phyloP scores from a whole-genome alignment of 1,139 yeast genomes.

The Sugiyamaella neomexicana region DNA sequence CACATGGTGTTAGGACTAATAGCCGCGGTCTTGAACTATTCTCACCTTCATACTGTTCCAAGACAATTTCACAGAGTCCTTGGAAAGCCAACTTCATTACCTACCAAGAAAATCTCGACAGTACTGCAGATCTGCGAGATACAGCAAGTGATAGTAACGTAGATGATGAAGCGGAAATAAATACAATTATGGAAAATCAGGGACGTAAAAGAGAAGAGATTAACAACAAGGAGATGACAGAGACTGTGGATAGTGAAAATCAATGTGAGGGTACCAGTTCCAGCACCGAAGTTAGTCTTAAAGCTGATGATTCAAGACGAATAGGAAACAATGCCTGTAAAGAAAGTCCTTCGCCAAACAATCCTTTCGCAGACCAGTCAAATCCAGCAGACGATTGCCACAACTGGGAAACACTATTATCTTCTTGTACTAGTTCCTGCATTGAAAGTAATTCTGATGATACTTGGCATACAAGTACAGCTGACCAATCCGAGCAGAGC shows the following conservation, averaged over 20 bases:
- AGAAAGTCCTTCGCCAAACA: neutral
- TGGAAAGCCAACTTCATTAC: conserved; percentile 12
- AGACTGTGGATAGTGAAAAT: neutral
- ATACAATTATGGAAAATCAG: neutral
- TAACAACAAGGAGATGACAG: neutral
- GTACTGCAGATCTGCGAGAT: neutral
- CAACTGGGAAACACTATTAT: neutral
- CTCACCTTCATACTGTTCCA: neutral
- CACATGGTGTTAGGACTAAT: neutral
- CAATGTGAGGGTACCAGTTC: neutral
- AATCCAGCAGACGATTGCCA: neutral
- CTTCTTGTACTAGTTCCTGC: neutral
- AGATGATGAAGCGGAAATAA: neutral
- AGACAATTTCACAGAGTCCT: conserved; percentile 1
- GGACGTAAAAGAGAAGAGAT: neutral
- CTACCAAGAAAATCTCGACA: conserved; percentile 1
- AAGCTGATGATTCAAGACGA: neutral
- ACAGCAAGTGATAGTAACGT: neutral
- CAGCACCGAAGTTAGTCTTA: neutral
- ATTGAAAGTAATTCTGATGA: conserved; percentile 3
- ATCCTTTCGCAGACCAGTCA: neutral
- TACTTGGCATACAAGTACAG: conserved; percentile 12
- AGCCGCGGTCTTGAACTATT: neutral
- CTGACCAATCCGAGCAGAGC: neutral
- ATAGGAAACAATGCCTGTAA: no score